phyloP scores from a whole-genome alignment of 2,329 filamentous ascomycete species.

The Phaeosphaeria sp. region DNA sequence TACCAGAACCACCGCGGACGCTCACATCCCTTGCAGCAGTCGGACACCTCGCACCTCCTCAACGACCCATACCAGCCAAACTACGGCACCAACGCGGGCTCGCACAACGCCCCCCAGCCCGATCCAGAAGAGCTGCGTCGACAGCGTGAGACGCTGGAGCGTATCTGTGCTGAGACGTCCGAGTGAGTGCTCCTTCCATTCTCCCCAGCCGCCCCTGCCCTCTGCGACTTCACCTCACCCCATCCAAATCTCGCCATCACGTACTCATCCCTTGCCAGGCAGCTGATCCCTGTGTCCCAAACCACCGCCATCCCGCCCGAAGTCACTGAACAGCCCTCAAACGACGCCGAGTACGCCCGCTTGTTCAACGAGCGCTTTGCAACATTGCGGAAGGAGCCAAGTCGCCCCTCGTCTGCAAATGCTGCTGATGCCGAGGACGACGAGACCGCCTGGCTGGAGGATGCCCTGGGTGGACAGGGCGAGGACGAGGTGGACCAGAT shows the following conservation, averaged over 20 bases:
- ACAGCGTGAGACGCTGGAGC: constrained; percentile 56
- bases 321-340: constrained; percentile 38
- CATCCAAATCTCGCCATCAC: neutral
- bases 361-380: constrained; percentile 53
- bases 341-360: constrained; percentile 48
- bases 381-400: constrained; percentile 26
- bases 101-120: constrained; percentile 48
- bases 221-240: neutral
- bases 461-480: constrained; percentile 32
- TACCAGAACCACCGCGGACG: constrained; percentile 9
- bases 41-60: constrained; percentile 56
- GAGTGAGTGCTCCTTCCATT: constrained; percentile 46
- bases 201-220: constrained; percentile 5
- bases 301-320: constrained; percentile 49
- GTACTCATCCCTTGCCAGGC: constrained; percentile 48
- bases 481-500: constrained; percentile 27
- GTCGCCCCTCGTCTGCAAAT: constrained; percentile 28
- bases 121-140: constrained; percentile 58
- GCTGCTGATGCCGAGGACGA: constrained; percentile 36
- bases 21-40: constrained; percentile 49
- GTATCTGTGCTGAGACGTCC: constrained; percentile 57
- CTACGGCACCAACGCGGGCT: constrained; percentile 52
- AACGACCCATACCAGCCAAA: constrained; percentile 52
- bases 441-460: constrained; percentile 44
- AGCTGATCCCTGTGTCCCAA: constrained; percentile 58